Percentiles rank a stretch among this genome's conserved stretches.
These are phyloP conservation scores for Ulmus americana DNA, from an alignment of 331 rosid species.

Conservation along the genomic window DNA sequence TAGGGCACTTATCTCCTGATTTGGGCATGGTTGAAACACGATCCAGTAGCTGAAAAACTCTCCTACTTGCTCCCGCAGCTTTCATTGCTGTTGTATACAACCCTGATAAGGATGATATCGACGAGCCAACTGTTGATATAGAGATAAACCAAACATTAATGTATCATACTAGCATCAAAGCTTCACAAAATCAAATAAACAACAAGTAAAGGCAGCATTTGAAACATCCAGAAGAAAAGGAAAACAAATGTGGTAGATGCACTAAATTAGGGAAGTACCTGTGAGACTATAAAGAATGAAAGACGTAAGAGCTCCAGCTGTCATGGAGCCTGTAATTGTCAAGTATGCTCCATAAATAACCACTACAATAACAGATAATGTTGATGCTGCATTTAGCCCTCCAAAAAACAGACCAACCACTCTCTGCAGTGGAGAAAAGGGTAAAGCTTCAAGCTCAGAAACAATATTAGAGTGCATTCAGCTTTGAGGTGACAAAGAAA, in stretches of 20 bases:
- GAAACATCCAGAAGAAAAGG: not conserved
- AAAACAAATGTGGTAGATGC: not conserved
- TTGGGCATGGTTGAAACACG: constrained; percentile 68
- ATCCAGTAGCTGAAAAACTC: constrained; percentile 80
- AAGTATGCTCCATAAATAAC: constrained; percentile 85
- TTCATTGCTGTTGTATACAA: constrained; percentile 77
- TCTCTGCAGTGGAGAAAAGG: constrained; percentile 45
- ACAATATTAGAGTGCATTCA: constrained; percentile 13
- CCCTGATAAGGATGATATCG: constrained; percentile 75
- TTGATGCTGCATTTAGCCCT: constrained; percentile 81
- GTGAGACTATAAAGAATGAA: constrained; percentile 91
- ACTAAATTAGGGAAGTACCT: constrained; percentile 34
- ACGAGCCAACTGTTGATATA: constrained; percentile 56
- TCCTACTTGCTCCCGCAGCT: constrained; percentile 91
- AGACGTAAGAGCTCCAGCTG: constrained; percentile 72
- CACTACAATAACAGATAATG: constrained; percentile 64
- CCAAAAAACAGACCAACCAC: constrained; percentile 78
- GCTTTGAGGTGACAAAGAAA: not conserved
- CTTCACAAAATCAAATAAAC: not conserved
- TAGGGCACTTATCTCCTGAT: constrained; percentile 66
- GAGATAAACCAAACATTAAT: not conserved
- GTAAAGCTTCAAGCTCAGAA: constrained; percentile 11
- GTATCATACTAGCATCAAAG: too few species aligned
- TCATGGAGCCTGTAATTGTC: constrained; percentile 65
- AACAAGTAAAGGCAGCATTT: not conserved